Evolutionary conservation across 306 rosid species (phyloP).

Genomic region (Acmispon strigosus): DNA sequence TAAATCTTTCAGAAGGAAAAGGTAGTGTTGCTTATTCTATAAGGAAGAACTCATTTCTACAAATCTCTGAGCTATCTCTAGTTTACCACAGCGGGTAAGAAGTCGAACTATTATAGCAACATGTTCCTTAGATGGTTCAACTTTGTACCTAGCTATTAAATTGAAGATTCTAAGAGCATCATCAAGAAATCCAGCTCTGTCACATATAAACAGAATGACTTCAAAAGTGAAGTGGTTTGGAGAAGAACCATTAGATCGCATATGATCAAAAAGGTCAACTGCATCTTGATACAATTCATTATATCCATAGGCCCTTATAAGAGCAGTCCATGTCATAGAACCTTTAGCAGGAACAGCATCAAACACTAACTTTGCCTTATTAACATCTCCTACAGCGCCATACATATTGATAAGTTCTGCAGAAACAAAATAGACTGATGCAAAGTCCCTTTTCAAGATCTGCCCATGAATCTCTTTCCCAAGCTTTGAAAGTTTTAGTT

Average conservation of each 20-base stretch:
- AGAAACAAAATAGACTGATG: slow-evolving; percentile 47
- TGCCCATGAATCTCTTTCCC: slow-evolving; percentile 81
- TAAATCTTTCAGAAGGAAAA: neutral
- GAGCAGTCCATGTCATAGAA: slow-evolving; percentile 79
- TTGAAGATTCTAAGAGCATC: slow-evolving; percentile 53
- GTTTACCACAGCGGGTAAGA: slow-evolving; percentile 46
- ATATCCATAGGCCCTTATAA: slow-evolving; percentile 54
- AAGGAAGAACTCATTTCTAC: slow-evolving; percentile 39
- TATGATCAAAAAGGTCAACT: slow-evolving; percentile 44
- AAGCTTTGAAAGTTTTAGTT: slow-evolving; percentile 42
- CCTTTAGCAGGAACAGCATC: slow-evolving; percentile 54
- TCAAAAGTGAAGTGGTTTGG: slow-evolving; percentile 64
- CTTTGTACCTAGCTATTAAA: slow-evolving; percentile 51
- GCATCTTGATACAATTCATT: slow-evolving; percentile 45
- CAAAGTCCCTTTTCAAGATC: slow-evolving; percentile 48
- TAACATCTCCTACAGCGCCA: slow-evolving; percentile 45
- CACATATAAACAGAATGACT: slow-evolving; percentile 52
- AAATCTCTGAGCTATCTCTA: slow-evolving; percentile 56
- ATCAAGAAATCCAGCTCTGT: slow-evolving; percentile 55
- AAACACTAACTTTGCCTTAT: slow-evolving; percentile 45
- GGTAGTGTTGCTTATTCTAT: neutral
- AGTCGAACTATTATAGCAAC: no score
- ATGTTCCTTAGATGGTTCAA: slow-evolving; percentile 48
- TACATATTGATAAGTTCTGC: slow-evolving; percentile 60
- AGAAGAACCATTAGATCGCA: slow-evolving; percentile 37